Evolutionary conservation across 2,329 filamentous ascomycete species (phyloP), one percentile per base, ranked within the genome.

Genomic region (Exutisphaerella laricina): DNA sequence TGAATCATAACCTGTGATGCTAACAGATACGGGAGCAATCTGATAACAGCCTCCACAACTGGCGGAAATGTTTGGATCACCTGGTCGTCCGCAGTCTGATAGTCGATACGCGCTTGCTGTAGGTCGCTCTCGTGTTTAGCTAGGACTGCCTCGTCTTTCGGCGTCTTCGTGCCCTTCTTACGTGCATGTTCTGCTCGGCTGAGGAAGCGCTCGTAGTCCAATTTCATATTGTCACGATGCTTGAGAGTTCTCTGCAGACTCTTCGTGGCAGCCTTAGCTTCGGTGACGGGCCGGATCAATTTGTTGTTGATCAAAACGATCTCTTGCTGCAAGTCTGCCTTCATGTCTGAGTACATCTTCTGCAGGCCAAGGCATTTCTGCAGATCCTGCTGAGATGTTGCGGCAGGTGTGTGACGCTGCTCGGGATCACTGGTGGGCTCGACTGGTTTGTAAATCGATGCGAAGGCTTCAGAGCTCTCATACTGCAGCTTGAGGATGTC

Each of bases 191-290:
- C 82, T 25, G 82, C 80, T 49, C 81, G 80, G 54, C 81, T 78
- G 62, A 86, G 80, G 53, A 82, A 82, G 54, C 84, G 79, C 65
- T 94, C 88, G 59, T 81, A 92, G 61, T 94, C 88, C 46, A 89
- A 63, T 74, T 81, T 82, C 66, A 81, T 85, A 57, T 89, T 85
- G 60, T 92, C 85, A 34, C 88, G 73, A 64, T 87, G 88, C 68
- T 90, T 92, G 58, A 94, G 86, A 1, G 81, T 82, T 67, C 88
- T 92, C 58, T 84, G 82, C 61, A 92, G 73, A 2, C 84, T 80
- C 51, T 81, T 78, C 46, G 90, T 72, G 41, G 70, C 77, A 39
- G 82, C 78, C 56, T 79, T 83, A 5, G 84, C 84, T 39, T 83
- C 76, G 44, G 77, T 78, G 3, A 82, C 83, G 0, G 86, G 85